Conservation (phyloP, 2,329 filamentous ascomycete species). For the Cadophora sp. region DNA sequence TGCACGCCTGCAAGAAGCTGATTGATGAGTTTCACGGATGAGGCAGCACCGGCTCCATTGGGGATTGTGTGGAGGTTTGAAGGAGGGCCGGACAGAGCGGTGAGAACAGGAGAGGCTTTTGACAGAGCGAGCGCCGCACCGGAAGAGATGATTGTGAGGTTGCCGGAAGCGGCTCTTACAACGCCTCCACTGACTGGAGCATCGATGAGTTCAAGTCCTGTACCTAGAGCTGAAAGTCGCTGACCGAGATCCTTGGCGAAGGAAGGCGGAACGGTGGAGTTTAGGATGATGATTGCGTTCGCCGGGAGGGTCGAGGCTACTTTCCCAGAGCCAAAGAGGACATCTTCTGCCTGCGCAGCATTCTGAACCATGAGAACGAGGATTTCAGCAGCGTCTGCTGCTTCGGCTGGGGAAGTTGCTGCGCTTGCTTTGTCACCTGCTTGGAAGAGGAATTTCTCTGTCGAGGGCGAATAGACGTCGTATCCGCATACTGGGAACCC, state of each 20-base stretch:
- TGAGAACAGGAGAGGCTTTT: conserved; percentile 63
- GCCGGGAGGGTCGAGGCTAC: conserved; percentile 59
- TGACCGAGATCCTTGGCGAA: conserved; percentile 67
- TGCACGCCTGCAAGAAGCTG: conserved; percentile 65
- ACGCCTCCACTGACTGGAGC: conserved; percentile 75
- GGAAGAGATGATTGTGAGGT: conserved; percentile 77
- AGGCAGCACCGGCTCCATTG: conserved; percentile 63
- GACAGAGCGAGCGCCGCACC: conserved; percentile 62
- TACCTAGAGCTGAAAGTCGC: conserved; percentile 60
- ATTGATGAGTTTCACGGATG: conserved; percentile 68
- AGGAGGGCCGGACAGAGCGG: conserved; percentile 59
- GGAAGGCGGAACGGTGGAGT: conserved; percentile 72
- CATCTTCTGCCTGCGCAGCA: conserved; percentile 68
- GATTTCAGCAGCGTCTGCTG: conserved; percentile 63
- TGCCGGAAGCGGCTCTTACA: conserved; percentile 70
- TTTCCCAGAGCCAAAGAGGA: conserved; percentile 64
- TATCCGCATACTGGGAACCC: conserved; percentile 73
- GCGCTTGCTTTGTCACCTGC: conserved; percentile 60
- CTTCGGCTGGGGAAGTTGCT: conserved; percentile 64
- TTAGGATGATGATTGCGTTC: conserved; percentile 65
- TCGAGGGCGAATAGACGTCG: conserved; percentile 70
- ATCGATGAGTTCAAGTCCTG: conserved; percentile 71
- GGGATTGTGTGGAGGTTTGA: conserved; percentile 66
- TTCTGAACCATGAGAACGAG: conserved; percentile 79
- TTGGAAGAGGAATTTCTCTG: conserved; percentile 64